These are phyloP conservation scores for Chloris gayana DNA, from an alignment of 176 grass and related monocot genomes.

Conservation along the genomic window DNA sequence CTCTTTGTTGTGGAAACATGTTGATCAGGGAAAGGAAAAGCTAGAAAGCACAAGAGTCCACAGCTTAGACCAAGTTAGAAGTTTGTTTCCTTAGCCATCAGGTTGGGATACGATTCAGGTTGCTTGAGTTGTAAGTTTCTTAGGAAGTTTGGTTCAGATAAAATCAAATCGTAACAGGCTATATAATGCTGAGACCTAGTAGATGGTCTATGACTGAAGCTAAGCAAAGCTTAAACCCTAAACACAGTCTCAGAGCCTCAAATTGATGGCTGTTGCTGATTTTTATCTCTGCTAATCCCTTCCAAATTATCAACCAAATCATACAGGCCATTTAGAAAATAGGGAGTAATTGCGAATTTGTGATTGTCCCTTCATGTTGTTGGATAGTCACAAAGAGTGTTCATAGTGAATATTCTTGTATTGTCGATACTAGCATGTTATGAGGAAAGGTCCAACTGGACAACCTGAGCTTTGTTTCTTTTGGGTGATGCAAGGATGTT, in stretches of 20 bases:
- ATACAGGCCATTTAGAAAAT: neutral
- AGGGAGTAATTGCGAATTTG: neutral
- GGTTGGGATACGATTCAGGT: neutral
- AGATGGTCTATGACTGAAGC: neutral
- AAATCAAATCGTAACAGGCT: neutral
- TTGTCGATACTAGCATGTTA: neutral
- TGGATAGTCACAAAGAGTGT: conserved; percentile 18
- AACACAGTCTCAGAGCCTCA: neutral
- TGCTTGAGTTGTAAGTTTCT: neutral
- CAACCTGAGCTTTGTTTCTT: neutral
- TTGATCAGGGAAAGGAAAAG: neutral
- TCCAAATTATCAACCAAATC: neutral
- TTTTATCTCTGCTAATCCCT: neutral
- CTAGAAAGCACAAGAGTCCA: neutral
- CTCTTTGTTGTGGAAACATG: neutral
- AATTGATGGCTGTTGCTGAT: neutral
- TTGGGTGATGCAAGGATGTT: neutral
- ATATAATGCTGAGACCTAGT: neutral
- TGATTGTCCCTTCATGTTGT: neutral
- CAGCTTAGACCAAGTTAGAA: neutral
- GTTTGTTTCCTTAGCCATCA: neutral
- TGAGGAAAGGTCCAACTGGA: neutral
- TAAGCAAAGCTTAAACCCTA: neutral
- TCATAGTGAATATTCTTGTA: conserved; percentile 15
- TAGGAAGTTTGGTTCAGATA: neutral